Evolutionary conservation across 495 filamentous ascomycete genomes (phyloP).

Genomic region (Oidiodendron maius): DNA sequence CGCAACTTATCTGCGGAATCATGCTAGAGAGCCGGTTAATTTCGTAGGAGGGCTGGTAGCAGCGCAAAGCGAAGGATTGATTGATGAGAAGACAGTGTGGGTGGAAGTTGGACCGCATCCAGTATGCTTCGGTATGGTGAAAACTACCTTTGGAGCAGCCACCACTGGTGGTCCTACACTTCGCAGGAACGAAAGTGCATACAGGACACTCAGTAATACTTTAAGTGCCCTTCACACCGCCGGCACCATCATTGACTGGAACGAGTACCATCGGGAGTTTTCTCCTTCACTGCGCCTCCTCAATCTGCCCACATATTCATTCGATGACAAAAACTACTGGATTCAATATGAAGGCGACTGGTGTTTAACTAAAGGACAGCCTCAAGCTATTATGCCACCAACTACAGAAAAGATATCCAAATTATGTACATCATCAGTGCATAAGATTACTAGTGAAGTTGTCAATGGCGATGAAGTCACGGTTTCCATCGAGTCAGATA

Average conservation of each 20-base stretch:
- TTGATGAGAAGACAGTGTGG: conserved; percentile 51
- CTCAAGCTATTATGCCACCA: conserved; percentile 49
- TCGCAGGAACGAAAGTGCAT: conserved; percentile 48
- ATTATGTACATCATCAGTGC: conserved; percentile 43
- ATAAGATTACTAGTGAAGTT: conserved; percentile 49
- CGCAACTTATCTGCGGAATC: conserved; percentile 55
- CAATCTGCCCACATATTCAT: conserved; percentile 67
- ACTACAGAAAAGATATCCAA: conserved; percentile 33
- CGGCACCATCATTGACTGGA: conserved; percentile 69
- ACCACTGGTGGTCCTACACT: conserved; percentile 53
- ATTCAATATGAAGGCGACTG: conserved; percentile 65
- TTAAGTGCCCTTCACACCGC: conserved; percentile 55
- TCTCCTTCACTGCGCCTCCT: conserved; percentile 52
- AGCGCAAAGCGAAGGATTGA: conserved; percentile 39
- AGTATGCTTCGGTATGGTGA: conserved; percentile 64
- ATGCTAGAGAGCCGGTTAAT: conserved; percentile 69
- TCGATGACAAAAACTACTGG: conserved; percentile 81
- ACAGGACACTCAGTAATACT: conserved; percentile 56
- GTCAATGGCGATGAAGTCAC: conserved; percentile 46
- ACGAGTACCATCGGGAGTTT: conserved; percentile 74
- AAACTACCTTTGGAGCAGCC: conserved; percentile 52
- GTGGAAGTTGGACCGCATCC: conserved; percentile 69
- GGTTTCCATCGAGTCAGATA: conserved; percentile 62
- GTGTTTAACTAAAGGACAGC: conserved; percentile 65
- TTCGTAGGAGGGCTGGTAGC: conserved; percentile 59